A percentile compares a stretch with the other conserved stretches of the same genome.
These are phyloP conservation scores for Fusarium sp. DNA, from an alignment of 2,329 filamentous ascomycete species.

Conservation along the genomic window DNA sequence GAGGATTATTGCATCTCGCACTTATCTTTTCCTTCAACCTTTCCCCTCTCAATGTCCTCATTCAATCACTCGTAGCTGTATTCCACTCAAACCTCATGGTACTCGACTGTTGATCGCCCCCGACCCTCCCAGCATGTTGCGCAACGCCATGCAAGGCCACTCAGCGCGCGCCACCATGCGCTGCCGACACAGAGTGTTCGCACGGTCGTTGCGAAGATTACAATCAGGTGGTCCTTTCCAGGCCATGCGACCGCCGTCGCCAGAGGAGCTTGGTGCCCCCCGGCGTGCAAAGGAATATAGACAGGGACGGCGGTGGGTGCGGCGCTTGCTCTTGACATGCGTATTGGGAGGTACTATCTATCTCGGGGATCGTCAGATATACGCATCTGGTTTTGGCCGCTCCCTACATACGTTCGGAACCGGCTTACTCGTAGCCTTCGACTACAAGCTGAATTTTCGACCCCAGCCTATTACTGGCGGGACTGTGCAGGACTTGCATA, in stretches of 20 bases:
- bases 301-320: slow-evolving; percentile 77
- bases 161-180: slow-evolving; percentile 38
- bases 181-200: slow-evolving; percentile 58
- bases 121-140: slow-evolving; percentile 41
- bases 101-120: slow-evolving; percentile 4
- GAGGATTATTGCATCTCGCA: slow-evolving; percentile 2
- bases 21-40: no score
- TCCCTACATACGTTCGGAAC: slow-evolving; percentile 82
- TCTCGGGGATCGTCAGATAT: slow-evolving; percentile 74
- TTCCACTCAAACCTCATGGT: slow-evolving; percentile 14
- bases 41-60: neutral
- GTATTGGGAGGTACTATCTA: slow-evolving; percentile 69
- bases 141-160: slow-evolving; percentile 39
- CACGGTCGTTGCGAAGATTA: slow-evolving; percentile 35
- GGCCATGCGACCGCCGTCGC: slow-evolving; percentile 78
- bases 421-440: slow-evolving; percentile 81
- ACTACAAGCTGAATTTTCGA: slow-evolving; percentile 98
- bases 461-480: slow-evolving; percentile 77
- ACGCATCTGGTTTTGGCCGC: slow-evolving; percentile 80
- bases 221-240: slow-evolving; percentile 59
- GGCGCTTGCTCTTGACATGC: slow-evolving; percentile 72
- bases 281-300: slow-evolving; percentile 74
- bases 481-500: slow-evolving; percentile 79
- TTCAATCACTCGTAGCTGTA: neutral
- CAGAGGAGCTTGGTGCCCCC: slow-evolving; percentile 78